A percentile compares a stretch with the other conserved stretches of the same genome.
Evolutionary conservation across 345 rosid species (phyloP).

Genomic region (Leavenworthia alabamica): DNA sequence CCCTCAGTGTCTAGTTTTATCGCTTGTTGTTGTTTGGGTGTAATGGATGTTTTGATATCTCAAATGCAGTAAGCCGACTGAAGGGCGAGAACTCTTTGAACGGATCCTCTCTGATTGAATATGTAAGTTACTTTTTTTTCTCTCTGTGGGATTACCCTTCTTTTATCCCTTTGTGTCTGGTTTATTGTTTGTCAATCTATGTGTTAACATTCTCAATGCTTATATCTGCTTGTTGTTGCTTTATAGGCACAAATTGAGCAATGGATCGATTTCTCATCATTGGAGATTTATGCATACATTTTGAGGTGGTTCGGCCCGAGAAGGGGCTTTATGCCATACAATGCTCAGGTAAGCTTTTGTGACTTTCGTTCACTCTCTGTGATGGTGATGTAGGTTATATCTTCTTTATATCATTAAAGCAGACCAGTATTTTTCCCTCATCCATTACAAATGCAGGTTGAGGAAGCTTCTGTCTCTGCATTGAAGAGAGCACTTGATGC

Average conservation of each 20-base stretch:
- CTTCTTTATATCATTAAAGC: background rate
- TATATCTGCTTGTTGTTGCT: constrained; percentile 6
- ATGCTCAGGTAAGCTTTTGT: constrained; percentile 55
- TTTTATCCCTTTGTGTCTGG: background rate
- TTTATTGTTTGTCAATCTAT: background rate
- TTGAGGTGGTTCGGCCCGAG: constrained; percentile 59
- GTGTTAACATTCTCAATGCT: background rate
- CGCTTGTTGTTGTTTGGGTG: background rate
- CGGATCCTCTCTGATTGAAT: constrained; percentile 59
- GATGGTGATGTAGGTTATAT: background rate
- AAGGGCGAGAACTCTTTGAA: constrained; percentile 57
- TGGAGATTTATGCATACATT: constrained; percentile 66
- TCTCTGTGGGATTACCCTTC: background rate
- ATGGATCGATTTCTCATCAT: constrained; percentile 80
- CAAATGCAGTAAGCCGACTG: constrained; percentile 48
- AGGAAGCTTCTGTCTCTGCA: constrained; percentile 66
- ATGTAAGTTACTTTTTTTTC: constrained; percentile 37
- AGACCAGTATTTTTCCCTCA: background rate
- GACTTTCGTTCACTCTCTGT: background rate
- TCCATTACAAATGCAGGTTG: constrained; percentile 42
- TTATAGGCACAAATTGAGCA: constrained; percentile 79
- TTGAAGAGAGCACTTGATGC: constrained; percentile 79
- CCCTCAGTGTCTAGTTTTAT: background rate
- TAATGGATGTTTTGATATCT: constrained; percentile 16
- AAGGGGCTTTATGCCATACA: constrained; percentile 44